These are phyloP conservation scores for Neoascochyta sp. DNA, from an alignment of 2,329 filamentous ascomycete genomes.

Conservation along the genomic window DNA sequence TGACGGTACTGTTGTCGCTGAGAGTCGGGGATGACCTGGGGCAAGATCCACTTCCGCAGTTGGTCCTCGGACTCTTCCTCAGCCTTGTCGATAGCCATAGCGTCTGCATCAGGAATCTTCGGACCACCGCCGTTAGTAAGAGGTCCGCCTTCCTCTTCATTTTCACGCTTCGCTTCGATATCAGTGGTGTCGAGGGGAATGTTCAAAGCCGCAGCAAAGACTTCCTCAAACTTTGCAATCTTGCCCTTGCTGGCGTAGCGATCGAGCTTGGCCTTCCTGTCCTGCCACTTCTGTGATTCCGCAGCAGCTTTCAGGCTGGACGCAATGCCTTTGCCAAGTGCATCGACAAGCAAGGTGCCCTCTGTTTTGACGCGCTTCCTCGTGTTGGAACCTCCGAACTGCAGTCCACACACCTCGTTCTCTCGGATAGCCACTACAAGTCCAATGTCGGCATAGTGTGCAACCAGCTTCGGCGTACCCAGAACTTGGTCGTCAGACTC, in stretches of 20 bases:
- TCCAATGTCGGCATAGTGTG: slow-evolving; percentile 63
- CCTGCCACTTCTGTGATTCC: slow-evolving; percentile 26
- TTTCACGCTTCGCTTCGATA: slow-evolving; percentile 12
- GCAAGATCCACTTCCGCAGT: slow-evolving; percentile 49
- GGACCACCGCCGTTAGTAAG: slow-evolving; percentile 21
- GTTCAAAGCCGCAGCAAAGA: slow-evolving; percentile 38
- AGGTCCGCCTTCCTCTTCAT: slow-evolving; percentile 18
- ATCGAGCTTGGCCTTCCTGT: slow-evolving; percentile 35
- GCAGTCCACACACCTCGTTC: slow-evolving; percentile 63
- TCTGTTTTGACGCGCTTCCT: slow-evolving; percentile 38
- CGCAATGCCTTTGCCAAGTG: slow-evolving; percentile 62
- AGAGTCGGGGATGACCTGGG: slow-evolving; percentile 26
- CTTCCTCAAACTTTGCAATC: slow-evolving; percentile 41
- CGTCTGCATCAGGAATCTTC: slow-evolving; percentile 16
- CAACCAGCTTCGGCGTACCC: slow-evolving; percentile 17
- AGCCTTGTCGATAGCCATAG: slow-evolving; percentile 13
- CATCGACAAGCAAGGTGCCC: slow-evolving; percentile 65
- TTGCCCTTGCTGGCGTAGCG: slow-evolving; percentile 35
- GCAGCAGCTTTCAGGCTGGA: slow-evolving; percentile 5
- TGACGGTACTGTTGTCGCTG: slow-evolving; percentile 60
- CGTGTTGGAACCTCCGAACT: slow-evolving; percentile 41
- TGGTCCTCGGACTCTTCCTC: slow-evolving; percentile 17
- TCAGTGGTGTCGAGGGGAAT: slow-evolving; percentile 29
- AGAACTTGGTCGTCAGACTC: slow-evolving; percentile 47
- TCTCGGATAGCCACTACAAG: slow-evolving; percentile 63